Evolutionary conservation across 176 grass and related monocot genomes (phyloP).

Genomic region (Raddia guianensis): DNA sequence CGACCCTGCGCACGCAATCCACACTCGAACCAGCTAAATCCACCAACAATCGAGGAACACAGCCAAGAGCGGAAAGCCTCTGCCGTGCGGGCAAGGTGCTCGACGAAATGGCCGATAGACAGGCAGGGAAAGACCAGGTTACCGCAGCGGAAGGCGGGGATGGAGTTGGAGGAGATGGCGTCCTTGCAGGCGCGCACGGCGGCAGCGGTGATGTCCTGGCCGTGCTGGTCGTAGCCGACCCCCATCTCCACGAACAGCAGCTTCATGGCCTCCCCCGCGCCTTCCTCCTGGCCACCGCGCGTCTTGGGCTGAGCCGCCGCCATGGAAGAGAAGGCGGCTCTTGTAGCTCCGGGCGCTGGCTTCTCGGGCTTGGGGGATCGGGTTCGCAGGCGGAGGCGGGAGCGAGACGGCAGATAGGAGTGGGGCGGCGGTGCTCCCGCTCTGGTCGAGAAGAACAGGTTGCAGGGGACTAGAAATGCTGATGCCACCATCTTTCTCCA

Average conservation of each 20-base stretch:
- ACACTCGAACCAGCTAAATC: not conserved
- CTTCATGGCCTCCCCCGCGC: conserved; percentile 44
- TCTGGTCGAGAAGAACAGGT: conserved; percentile 7
- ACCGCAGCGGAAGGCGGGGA: conserved; percentile 92
- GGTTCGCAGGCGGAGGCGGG: conserved; percentile 7
- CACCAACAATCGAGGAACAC: not conserved
- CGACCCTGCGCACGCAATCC: conserved; percentile 50
- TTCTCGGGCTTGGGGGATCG: not conserved
- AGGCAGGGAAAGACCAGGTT: not conserved
- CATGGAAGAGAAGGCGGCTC: conserved; percentile 38
- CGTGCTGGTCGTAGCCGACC: conserved; percentile 97
- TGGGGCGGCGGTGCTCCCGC: not conserved
- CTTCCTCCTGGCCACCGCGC: conserved; percentile 27
- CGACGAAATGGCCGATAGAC: conserved; percentile 32
- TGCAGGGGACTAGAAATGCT: conserved; percentile 2
- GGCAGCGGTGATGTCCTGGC: conserved; percentile 85
- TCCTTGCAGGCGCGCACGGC: conserved; percentile 91
- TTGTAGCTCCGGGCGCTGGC: not conserved
- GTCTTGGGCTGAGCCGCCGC: conserved; percentile 41
- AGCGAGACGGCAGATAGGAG: conserved; percentile 12
- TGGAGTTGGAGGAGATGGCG: conserved; percentile 96
- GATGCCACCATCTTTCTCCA: conserved; percentile 10
- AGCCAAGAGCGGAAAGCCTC: not conserved
- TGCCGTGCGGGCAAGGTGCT: not conserved
- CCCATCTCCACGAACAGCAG: conserved; percentile 99